These are phyloP conservation scores for Penicillium paxilli DNA, from an alignment of 495 filamentous ascomycete species.

Conservation along the genomic window DNA sequence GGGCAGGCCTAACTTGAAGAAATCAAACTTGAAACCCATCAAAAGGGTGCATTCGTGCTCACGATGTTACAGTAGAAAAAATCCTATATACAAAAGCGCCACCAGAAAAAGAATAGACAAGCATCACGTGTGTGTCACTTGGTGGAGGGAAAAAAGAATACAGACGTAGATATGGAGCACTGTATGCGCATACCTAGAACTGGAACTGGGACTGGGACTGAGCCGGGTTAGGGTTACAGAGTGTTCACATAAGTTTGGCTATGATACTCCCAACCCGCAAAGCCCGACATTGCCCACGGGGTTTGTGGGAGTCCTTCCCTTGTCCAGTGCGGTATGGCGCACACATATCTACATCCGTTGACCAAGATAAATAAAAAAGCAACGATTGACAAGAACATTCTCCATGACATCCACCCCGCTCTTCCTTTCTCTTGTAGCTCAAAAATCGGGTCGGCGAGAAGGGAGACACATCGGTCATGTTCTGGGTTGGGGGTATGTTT, in stretches of 20 bases:
- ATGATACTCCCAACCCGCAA: too few species aligned
- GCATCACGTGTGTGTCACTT: not conserved
- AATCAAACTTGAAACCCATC: not conserved
- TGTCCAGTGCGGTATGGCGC: too few species aligned
- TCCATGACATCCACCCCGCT: too few species aligned
- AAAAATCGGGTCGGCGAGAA: not conserved
- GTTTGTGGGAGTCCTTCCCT: too few species aligned
- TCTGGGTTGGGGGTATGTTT: not conserved
- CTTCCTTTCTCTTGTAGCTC: too few species aligned
- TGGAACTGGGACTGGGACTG: not conserved
- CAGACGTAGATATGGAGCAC: too few species aligned
- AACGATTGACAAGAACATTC: not conserved
- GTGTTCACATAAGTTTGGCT: not conserved
- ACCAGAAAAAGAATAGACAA: not conserved
- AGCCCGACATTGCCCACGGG: too few species aligned
- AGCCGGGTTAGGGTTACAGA: not conserved
- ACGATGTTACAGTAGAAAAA: not conserved
- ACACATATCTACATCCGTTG: too few species aligned
- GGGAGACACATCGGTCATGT: not conserved
- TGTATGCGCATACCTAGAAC: too few species aligned
- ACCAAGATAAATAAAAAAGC: not conserved
- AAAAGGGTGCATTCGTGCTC: not conserved
- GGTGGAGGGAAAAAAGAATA: too few species aligned
- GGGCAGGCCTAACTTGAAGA: too few species aligned
- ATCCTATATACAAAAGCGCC: conserved; percentile 1